Evolutionary conservation across 2,329 filamentous ascomycete genomes (phyloP).

Genomic region (Anisogramma anomala): DNA sequence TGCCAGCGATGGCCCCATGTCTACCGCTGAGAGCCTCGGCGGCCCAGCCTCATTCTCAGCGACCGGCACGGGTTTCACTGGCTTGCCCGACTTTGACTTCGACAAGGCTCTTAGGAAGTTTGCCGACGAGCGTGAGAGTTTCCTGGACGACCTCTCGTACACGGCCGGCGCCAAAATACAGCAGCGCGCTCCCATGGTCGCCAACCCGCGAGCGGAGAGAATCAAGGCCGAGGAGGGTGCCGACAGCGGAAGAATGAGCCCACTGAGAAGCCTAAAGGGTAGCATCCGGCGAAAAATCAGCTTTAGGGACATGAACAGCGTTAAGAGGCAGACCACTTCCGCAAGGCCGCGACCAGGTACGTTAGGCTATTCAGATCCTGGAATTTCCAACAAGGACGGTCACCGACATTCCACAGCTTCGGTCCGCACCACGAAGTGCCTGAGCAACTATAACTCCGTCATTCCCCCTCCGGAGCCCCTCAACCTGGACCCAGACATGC

Average conservation of each 20-base stretch:
- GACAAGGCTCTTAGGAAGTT: constrained; percentile 90
- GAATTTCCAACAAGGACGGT: constrained; percentile 16
- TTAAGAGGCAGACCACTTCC: constrained; percentile 72
- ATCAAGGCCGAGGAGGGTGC: constrained; percentile 63
- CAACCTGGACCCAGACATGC: constrained; percentile 83
- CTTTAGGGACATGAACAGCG: constrained; percentile 87
- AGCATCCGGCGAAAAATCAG: constrained; percentile 89
- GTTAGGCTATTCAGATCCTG: constrained; percentile 24
- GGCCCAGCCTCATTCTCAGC: not conserved
- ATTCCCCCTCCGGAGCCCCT: constrained; percentile 89
- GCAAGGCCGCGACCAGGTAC: constrained; percentile 65
- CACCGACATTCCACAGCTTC: constrained; percentile 35
- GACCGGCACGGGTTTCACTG: constrained; percentile 22
- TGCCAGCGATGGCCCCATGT: constrained; percentile 19
- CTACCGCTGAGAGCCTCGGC: constrained; percentile 5
- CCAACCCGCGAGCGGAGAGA: constrained; percentile 69
- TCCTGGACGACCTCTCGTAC: constrained; percentile 84
- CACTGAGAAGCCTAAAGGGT: constrained; percentile 54
- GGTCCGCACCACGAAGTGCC: constrained; percentile 67
- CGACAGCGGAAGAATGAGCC: constrained; percentile 40
- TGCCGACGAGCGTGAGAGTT: constrained; percentile 85
- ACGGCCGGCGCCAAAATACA: constrained; percentile 70
- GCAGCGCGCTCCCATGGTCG: constrained; percentile 58
- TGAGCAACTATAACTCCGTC: constrained; percentile 97
- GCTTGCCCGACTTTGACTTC: constrained; percentile 68